Conservation (phyloP, 805 yeast species). For the Candida sphagnicola region DNA sequence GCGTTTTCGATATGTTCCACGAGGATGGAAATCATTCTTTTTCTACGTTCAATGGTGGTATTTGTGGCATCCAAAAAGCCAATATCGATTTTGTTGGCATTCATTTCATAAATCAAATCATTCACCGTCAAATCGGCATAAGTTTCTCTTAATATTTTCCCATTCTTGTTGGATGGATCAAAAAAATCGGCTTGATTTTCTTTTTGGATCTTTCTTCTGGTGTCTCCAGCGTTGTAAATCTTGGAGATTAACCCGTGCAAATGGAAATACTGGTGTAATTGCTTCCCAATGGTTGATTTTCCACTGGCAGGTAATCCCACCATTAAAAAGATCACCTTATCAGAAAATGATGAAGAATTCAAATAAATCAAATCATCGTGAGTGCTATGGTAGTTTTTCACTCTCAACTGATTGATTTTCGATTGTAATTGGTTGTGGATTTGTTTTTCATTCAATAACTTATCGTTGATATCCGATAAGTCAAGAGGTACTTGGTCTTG, state of each 20-base stretch:
- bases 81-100: slow-evolving; percentile 21
- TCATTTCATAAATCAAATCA: slow-evolving; percentile 27
- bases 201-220: slow-evolving; percentile 34
- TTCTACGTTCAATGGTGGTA: slow-evolving; percentile 32
- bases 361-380: not conserved
- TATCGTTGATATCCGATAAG: slow-evolving; percentile 2
- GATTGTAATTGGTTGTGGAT: slow-evolving; percentile 2
- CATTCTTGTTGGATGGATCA: slow-evolving; percentile 30
- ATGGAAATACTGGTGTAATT: slow-evolving; percentile 26
- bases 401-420: slow-evolving; percentile 2
- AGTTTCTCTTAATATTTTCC: slow-evolving; percentile 28
- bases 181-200: slow-evolving; percentile 32
- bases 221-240: slow-evolving; percentile 51
- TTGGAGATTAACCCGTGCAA: slow-evolving; percentile 18
- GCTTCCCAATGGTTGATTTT: slow-evolving; percentile 35
- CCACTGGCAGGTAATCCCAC: slow-evolving; percentile 43
- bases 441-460: slow-evolving; percentile 1
- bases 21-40: slow-evolving; percentile 22
- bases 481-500: slow-evolving; percentile 1
- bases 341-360: not conserved
- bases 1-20: slow-evolving; percentile 9
- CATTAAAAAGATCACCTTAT: slow-evolving; percentile 18
- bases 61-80: slow-evolving; percentile 44
- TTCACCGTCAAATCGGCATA: slow-evolving; percentile 33
- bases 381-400: not conserved